Evolutionary conservation across 257 asterid genomes (phyloP).

Genomic region (Przewalskia tangutica): DNA sequence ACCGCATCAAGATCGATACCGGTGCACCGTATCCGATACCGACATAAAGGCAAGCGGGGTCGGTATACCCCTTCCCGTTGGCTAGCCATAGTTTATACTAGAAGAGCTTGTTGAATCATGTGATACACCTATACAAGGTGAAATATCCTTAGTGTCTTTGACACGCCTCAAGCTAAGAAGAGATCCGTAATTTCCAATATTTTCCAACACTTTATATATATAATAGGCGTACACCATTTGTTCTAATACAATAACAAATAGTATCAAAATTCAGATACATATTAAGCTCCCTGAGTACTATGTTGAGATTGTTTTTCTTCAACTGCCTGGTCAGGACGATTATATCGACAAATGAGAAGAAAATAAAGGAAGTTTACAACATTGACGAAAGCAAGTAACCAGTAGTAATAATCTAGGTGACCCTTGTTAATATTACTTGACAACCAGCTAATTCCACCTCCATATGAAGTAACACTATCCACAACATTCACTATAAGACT

Average conservation of each 20-base stretch:
- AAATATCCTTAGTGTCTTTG: too few relatives aligned
- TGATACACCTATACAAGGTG: too few relatives aligned
- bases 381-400: slow-evolving; percentile 11
- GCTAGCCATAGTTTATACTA: too few relatives aligned
- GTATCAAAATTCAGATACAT: neutral
- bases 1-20: too few relatives aligned
- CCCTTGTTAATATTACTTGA: slow-evolving; percentile 17
- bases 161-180: too few relatives aligned
- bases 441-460: slow-evolving; percentile 9
- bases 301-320: neutral
- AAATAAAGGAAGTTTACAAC: slow-evolving; percentile 7
- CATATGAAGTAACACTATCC: neutral
- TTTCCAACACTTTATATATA: too few relatives aligned
- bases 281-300: neutral
- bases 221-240: too few relatives aligned
- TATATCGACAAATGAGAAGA: neutral
- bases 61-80: too few relatives aligned
- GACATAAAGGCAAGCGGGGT: too few relatives aligned
- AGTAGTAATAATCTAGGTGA: slow-evolving; percentile 17
- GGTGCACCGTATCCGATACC: too few relatives aligned
- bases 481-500: slow-evolving; percentile 8
- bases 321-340: neutral
- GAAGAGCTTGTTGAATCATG: too few relatives aligned
- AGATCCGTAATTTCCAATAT: too few relatives aligned
- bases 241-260: neutral